Percentiles rank a stretch among this genome's conserved stretches.
Conservation (phyloP, 345 rosid species). For the Bruguiera sexangula region DNA sequence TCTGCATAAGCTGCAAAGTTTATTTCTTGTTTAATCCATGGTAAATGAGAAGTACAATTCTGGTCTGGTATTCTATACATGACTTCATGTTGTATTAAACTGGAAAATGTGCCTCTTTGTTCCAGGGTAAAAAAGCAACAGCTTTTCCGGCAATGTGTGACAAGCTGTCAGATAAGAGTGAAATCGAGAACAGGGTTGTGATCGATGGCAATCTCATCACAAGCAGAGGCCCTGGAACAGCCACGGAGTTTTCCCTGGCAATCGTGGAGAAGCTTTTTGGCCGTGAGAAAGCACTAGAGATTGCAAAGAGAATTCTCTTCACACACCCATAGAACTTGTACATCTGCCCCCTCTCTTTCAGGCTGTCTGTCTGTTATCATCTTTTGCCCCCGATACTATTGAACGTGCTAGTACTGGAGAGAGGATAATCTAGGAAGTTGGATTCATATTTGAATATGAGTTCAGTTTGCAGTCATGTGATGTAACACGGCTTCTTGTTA, state of each 20-base stretch:
- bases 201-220: conserved; percentile 91
- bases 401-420: not conserved
- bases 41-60: too few relatives aligned
- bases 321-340: conserved; percentile 23
- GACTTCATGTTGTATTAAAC: not conserved
- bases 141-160: conserved; percentile 79
- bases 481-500: conserved; percentile 16
- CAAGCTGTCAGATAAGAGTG: conserved; percentile 73
- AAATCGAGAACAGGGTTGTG: conserved; percentile 69
- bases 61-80: too few relatives aligned
- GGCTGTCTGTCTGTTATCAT: not conserved
- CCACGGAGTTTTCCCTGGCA: conserved; percentile 77
- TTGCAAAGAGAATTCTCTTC: conserved; percentile 63
- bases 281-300: conserved; percentile 62
- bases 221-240: conserved; percentile 91
- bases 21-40: too few relatives aligned
- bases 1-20: too few relatives aligned
- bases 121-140: conserved; percentile 92
- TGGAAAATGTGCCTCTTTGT: not conserved
- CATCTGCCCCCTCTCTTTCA: too few relatives aligned
- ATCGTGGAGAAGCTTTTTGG: conserved; percentile 82
- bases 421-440: conserved; percentile 9
- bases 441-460: conserved; percentile 20
- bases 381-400: not conserved
- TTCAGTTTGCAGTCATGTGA: conserved; percentile 5